Conservation (phyloP, 768 basidiomycete species). For the Mrakia gelida region DNA sequence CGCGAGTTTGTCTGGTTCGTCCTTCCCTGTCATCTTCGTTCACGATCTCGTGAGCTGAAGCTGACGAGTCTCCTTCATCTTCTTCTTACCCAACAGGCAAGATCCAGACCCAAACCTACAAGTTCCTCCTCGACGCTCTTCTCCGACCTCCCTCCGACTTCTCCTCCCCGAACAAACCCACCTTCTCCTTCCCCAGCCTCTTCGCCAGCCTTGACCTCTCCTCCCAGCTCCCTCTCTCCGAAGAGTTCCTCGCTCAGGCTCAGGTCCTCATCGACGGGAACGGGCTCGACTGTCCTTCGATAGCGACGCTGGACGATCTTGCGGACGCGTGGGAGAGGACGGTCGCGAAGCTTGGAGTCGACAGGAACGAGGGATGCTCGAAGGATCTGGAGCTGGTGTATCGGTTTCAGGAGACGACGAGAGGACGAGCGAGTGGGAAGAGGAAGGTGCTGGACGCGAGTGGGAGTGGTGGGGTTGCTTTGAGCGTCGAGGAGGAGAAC, state of each 20-base stretch:
- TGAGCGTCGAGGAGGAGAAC: slow-evolving; percentile 33
- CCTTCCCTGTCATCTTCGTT: not conserved
- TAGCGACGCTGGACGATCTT: slow-evolving; percentile 37
- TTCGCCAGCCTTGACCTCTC: slow-evolving; percentile 40
- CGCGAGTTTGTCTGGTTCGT: slow-evolving; percentile 17
- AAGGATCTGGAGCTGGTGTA: slow-evolving; percentile 42
- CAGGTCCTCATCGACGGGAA: slow-evolving; percentile 40
- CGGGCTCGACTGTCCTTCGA: slow-evolving; percentile 33
- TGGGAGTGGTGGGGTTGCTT: not conserved
- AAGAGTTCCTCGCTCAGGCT: slow-evolving; percentile 39
- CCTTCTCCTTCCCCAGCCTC: slow-evolving; percentile 18
- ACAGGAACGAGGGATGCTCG: slow-evolving; percentile 36
- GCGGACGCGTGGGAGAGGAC: slow-evolving; percentile 38
- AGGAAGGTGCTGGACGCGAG: slow-evolving; percentile 25
- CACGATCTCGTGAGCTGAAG: too few relatives aligned
- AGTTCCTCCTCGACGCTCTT: slow-evolving; percentile 23
- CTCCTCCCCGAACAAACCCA: not conserved
- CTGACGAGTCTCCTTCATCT: not conserved
- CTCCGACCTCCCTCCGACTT: slow-evolving; percentile 14
- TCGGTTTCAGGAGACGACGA: slow-evolving; percentile 33
- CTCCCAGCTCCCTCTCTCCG: slow-evolving; percentile 36
- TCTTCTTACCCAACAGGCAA: not conserved
- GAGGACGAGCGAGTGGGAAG: slow-evolving; percentile 1
- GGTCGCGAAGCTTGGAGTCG: slow-evolving; percentile 40
- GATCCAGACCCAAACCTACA: slow-evolving; percentile 27